phyloP scores from a whole-genome alignment of 331 rosid species.

The Ulmus americana region DNA sequence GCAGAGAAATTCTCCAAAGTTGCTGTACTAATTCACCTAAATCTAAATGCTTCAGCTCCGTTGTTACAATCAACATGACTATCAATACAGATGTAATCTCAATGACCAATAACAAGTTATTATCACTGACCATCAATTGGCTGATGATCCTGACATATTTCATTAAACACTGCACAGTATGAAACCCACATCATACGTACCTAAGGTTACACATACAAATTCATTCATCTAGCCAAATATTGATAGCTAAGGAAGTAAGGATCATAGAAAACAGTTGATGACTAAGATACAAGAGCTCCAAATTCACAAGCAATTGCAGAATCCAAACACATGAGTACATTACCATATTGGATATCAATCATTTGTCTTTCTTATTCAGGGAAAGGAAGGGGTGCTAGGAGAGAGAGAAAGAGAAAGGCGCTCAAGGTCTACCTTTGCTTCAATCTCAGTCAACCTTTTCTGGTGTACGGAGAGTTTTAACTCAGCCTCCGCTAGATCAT shows the following conservation, averaged over 20 bases:
- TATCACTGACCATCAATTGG: background rate
- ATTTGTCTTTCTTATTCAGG: slow-evolving; percentile 6
- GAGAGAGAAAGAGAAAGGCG: slow-evolving; percentile 6
- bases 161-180: background rate
- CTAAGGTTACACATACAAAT: background rate
- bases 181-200: background rate
- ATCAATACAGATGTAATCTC: background rate
- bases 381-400: background rate
- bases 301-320: background rate
- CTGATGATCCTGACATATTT: background rate
- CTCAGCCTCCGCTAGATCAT: slow-evolving; percentile 72
- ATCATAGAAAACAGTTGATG: background rate
- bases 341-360: background rate
- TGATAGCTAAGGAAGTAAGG: background rate
- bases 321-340: background rate
- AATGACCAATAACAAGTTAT: background rate
- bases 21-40: background rate
- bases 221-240: background rate
- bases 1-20: background rate
- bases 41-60: background rate
- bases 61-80: background rate
- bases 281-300: background rate
- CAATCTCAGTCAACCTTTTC: slow-evolving; percentile 56
- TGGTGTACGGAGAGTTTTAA: slow-evolving; percentile 55
- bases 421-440: slow-evolving; percentile 55